phyloP scores from a whole-genome alignment of 2,329 filamentous ascomycete species.

The Leptographium procerum region DNA sequence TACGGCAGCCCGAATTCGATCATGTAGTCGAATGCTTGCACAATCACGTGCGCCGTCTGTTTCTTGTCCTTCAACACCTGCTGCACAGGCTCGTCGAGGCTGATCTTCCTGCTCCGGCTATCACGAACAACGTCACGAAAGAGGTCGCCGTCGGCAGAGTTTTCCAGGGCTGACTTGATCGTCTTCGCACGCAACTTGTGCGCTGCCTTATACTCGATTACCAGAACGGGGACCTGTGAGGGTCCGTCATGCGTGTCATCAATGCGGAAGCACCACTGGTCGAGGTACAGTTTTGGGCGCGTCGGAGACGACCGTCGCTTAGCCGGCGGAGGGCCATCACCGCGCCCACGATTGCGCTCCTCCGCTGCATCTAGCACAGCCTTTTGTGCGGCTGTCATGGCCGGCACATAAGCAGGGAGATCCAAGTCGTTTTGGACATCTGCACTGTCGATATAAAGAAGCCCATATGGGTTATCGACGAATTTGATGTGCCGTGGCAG shows the following conservation, averaged over 20 bases:
- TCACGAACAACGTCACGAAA: background rate
- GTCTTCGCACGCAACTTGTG: background rate
- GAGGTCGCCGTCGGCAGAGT: background rate
- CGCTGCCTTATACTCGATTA: conserved; percentile 3
- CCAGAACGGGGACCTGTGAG: background rate
- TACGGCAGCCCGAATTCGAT: background rate
- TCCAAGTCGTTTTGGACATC: background rate
- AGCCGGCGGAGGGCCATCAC: background rate
- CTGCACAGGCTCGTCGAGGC: background rate
- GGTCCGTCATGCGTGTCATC: background rate
- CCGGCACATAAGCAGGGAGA: background rate
- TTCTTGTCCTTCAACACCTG: background rate
- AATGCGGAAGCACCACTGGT: conserved; percentile 1
- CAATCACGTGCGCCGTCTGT: background rate
- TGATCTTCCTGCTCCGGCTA: background rate
- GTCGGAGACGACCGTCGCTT: background rate
- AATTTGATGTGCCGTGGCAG: background rate
- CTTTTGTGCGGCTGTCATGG: background rate
- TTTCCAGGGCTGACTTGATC: background rate
- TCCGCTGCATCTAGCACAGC: background rate
- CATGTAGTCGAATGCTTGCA: conserved; percentile 1
- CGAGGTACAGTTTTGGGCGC: background rate
- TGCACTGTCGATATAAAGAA: background rate
- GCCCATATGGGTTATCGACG: background rate
- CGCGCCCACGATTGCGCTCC: no score